Conservation (phyloP, 1,284 basidiomycete species). For the Cryptococcus amylolentus region DNA sequence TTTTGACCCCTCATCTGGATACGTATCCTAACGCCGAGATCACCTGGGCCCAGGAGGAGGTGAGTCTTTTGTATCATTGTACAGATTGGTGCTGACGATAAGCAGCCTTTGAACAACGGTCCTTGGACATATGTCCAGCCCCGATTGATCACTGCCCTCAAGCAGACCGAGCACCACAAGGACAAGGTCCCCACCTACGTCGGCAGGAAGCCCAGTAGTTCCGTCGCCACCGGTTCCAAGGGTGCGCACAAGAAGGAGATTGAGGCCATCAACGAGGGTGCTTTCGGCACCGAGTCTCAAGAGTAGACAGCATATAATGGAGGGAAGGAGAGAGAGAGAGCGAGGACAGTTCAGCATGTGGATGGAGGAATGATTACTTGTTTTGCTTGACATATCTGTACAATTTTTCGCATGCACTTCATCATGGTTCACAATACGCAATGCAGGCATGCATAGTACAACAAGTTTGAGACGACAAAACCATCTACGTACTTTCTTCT, state of each 20-base stretch:
- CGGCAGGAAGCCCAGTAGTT: constrained; percentile 80
- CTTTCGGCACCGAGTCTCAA: constrained; percentile 29
- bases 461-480: no score
- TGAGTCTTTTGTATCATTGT: constrained; percentile 14
- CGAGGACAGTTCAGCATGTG: not conserved
- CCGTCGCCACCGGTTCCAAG: constrained; percentile 56
- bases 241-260: constrained; percentile 79
- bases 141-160: constrained; percentile 70
- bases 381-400: not conserved
- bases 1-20: constrained; percentile 85
- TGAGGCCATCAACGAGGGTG: constrained; percentile 61
- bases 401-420: not conserved
- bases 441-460: no score
- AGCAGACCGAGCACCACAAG: constrained; percentile 84
- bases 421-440: not conserved
- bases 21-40: constrained; percentile 92
- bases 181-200: constrained; percentile 82
- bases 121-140: constrained; percentile 91
- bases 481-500: not conserved
- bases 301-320: not conserved
- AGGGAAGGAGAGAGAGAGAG: not conserved
- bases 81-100: not conserved
- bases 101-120: constrained; percentile 84
- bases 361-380: not conserved
- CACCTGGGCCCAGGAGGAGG: constrained; percentile 78